Conservation (phyloP, 2,329 filamentous ascomycete genomes). For the Hymenotorrendiella dingleyae region DNA sequence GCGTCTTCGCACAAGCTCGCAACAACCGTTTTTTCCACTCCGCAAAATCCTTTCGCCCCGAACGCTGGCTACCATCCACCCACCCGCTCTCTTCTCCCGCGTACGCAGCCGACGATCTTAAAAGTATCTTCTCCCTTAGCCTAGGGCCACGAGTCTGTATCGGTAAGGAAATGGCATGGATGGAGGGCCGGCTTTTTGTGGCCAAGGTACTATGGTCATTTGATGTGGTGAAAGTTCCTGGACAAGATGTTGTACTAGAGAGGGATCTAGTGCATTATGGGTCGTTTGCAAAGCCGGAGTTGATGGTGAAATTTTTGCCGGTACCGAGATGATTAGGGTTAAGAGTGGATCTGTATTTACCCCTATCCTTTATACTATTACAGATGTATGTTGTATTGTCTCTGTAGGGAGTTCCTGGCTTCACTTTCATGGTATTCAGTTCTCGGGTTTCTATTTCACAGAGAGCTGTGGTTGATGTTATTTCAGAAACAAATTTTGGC, state of each 20-base stretch:
- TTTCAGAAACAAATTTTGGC: too few relatives aligned
- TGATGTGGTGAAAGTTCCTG: background rate
- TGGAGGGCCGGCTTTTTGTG: background rate
- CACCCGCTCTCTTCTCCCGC: background rate
- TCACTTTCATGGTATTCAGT: too few relatives aligned
- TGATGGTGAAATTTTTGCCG: background rate
- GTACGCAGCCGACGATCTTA: background rate
- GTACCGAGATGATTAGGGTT: too few relatives aligned
- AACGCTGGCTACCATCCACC: background rate
- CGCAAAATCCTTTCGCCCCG: background rate
- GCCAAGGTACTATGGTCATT: background rate
- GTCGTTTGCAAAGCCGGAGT: background rate
- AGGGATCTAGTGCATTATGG: background rate
- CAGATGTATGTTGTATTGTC: too few relatives aligned
- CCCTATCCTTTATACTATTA: too few relatives aligned
- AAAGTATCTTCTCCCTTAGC: background rate
- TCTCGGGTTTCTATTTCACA: too few relatives aligned
- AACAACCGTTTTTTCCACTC: background rate
- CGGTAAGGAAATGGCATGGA: background rate
- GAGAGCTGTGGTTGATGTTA: too few relatives aligned
- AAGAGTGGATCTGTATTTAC: too few relatives aligned
- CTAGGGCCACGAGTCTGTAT: background rate
- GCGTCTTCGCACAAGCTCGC: background rate
- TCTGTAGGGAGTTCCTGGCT: too few relatives aligned
- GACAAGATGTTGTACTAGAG: background rate